Base-by-base conservation (phyloP, 441 rosid species). In the Gossypium schwendimanii region DNA sequence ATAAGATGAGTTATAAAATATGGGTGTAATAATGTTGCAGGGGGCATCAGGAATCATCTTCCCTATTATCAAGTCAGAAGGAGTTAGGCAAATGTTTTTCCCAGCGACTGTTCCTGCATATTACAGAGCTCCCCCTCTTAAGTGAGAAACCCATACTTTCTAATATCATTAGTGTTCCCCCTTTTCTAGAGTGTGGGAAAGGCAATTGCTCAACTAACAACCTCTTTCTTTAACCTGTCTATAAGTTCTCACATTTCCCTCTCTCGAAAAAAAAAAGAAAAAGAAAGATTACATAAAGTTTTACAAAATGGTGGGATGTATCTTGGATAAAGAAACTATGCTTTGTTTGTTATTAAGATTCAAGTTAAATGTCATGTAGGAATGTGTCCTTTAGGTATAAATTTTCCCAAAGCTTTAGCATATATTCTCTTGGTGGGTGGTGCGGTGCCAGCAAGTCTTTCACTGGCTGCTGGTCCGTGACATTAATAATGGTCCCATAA, bases 1-100 rank as follows among this genome's bases (percentile, higher is more conserved):
- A 33, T 33, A 33, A 33, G 8, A 33, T 6, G 39, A 6, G 39
- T 33, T 33, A 33, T 33, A 33, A 33, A 33, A 33, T 33, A 33
- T 33, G 39, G 39, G 39, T 33, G 6, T 33, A 33, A 33, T 33
- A 6, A 14, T 17, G 64, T 74, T 62, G 58, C 87, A 89, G 98
- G 86, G 89, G 39, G 98, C 97, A 53, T 87, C 97, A 1, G 97
- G 94, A 75, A 93, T 93, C 12, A 91, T 93, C 75, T 87, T 91
- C 82, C 97, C 98, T 0, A 91, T 93, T 49, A 89, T 93, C 45
- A 87, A 75, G 59, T 97, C 98, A 0, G 98, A 93, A 87, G 98
- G 97, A 57, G 86, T 91, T 0, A 87, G 96, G 72, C 98, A 93
- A 73, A 88, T 93, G 98, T 89, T 93, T 80, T 89, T 93, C 81